Conservation (phyloP, 2,329 filamentous ascomycete species). For the Neofusicoccum sp. region DNA sequence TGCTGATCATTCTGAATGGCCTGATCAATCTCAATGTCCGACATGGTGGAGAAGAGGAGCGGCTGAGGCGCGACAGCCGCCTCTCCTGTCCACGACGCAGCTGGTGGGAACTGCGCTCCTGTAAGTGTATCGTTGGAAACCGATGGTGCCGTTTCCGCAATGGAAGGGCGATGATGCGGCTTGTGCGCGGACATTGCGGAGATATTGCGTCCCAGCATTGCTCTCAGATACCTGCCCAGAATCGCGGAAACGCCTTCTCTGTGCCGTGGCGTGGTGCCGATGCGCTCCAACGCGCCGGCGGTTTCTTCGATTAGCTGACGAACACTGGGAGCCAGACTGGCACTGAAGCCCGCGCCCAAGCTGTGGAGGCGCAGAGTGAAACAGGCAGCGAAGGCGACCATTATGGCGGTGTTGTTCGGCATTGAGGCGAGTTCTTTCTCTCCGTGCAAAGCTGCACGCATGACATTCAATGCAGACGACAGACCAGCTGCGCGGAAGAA, state of each 20-base stretch:
- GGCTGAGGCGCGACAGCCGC: constrained; percentile 49
- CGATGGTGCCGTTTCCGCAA: constrained; percentile 2
- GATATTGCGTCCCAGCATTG: constrained; percentile 18
- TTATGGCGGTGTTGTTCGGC: constrained; percentile 78
- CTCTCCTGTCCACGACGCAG: constrained; percentile 26
- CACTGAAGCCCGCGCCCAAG: constrained; percentile 46
- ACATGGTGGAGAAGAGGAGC: constrained; percentile 69
- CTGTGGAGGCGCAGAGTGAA: constrained; percentile 54
- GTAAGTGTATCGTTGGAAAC: constrained; percentile 18
- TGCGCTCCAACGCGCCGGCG: constrained; percentile 68
- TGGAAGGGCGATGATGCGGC: constrained; percentile 26
- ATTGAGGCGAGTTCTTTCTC: constrained; percentile 71
- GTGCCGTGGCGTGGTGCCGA: constrained; percentile 67
- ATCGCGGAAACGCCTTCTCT: constrained; percentile 67
- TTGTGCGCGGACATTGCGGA: constrained; percentile 36
- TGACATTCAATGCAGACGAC: constrained; percentile 72
- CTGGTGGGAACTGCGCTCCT: constrained; percentile 12
- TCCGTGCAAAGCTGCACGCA: constrained; percentile 73
- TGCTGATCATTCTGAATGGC: constrained; percentile 63
- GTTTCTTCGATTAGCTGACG: constrained; percentile 61
- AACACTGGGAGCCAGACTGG: constrained; percentile 51
- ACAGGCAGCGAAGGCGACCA: constrained; percentile 75
- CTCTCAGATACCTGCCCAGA: constrained; percentile 59
- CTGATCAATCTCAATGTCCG: constrained; percentile 68
- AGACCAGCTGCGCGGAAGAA: constrained; percentile 73